These are phyloP conservation scores for Dendrobium chrysotoxum DNA, from an alignment of 106 monocot genomes.

Conservation along the genomic window DNA sequence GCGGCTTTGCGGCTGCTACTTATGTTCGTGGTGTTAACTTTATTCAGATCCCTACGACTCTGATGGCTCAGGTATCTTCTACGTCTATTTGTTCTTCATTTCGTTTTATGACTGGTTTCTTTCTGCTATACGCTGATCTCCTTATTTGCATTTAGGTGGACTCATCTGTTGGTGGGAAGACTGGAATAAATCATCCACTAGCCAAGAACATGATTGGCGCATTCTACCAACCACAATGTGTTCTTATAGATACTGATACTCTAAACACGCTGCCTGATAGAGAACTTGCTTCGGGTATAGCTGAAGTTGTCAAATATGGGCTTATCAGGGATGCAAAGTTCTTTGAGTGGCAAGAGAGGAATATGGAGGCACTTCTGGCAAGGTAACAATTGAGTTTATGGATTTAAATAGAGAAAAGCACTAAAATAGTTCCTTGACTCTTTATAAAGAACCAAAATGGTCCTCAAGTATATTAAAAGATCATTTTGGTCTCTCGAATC, in stretches of 20 bases:
- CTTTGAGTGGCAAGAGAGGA: slow-evolving; percentile 98
- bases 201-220: slow-evolving; percentile 98
- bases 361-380: slow-evolving; percentile 72
- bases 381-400: slow-evolving; percentile 34
- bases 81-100: background rate
- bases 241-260: slow-evolving; percentile 89
- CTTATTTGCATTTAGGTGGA: slow-evolving; percentile 52
- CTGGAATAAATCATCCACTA: slow-evolving; percentile 91
- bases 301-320: slow-evolving; percentile 95
- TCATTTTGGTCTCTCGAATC: too few relatives aligned
- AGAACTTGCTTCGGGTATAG: slow-evolving; percentile 87
- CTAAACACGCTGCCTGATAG: slow-evolving; percentile 87
- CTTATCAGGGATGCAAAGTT: slow-evolving; percentile 92
- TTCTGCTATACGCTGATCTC: background rate
- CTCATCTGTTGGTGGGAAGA: slow-evolving; percentile 99
- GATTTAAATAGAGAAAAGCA: background rate
- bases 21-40: slow-evolving; percentile 97
- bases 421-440: too few relatives aligned
- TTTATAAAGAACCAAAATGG: too few relatives aligned
- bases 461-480: too few relatives aligned
- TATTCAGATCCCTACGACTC: slow-evolving; percentile 95
- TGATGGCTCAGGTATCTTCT: slow-evolving; percentile 83
- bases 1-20: slow-evolving; percentile 94
- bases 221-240: slow-evolving; percentile 96
- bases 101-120: background rate